These are phyloP conservation scores for Luzula sylvatica DNA, from an alignment of 176 grass and related monocot species.

Conservation along the genomic window DNA sequence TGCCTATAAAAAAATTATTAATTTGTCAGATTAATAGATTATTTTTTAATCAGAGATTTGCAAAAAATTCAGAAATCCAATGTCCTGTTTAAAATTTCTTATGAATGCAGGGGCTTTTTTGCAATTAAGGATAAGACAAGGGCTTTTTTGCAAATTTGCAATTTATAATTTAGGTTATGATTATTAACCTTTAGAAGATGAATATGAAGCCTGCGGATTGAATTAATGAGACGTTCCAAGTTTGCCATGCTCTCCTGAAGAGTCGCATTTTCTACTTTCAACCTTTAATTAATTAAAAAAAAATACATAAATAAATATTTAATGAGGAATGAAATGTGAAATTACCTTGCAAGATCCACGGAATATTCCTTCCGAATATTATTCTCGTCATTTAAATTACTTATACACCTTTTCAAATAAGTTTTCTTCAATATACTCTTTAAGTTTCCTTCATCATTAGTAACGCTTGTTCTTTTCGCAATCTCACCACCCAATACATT, in stretches of 20 bases:
- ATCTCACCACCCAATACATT: background rate
- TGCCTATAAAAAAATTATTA: constrained; percentile 24
- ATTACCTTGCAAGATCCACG: constrained; percentile 71
- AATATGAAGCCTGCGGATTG: constrained; percentile 62
- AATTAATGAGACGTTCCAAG: constrained; percentile 68
- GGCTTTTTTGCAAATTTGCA: too few relatives aligned
- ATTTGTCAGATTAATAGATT: too few relatives aligned
- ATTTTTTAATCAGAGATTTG: too few relatives aligned
- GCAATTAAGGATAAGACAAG: too few relatives aligned
- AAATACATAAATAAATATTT: constrained; percentile 26
- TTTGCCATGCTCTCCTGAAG: constrained; percentile 64
- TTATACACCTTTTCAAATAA: constrained; percentile 64
- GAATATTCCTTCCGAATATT: constrained; percentile 28
- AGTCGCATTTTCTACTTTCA: constrained; percentile 77
- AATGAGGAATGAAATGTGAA: constrained; percentile 11
- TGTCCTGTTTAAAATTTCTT: too few relatives aligned
- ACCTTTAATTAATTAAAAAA: constrained; percentile 35
- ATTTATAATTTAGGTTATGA: too few relatives aligned
- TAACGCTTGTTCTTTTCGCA: constrained; percentile 21
- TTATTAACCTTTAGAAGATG: constrained; percentile 59
- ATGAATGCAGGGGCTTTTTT: too few relatives aligned
- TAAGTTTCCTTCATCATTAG: constrained; percentile 68
- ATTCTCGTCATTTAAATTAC: constrained; percentile 27
- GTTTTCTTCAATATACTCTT: constrained; percentile 70
- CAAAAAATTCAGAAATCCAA: too few relatives aligned